Conservation (phyloP, 23 red algal genomes). For the Porphyridium purpureum region DNA sequence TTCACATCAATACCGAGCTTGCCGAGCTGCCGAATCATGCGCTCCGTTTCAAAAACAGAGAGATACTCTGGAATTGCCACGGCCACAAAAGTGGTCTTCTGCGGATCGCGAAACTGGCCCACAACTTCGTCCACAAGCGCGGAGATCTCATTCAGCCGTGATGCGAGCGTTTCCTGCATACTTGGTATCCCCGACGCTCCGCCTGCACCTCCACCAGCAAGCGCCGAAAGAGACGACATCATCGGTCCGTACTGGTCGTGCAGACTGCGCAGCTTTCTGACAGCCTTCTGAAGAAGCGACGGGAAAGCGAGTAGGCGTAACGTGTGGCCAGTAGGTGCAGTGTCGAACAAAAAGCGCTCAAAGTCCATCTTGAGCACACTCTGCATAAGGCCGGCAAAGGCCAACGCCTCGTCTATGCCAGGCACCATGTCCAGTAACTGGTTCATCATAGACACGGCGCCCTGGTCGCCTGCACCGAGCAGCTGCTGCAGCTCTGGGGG, state of each 20-base stretch:
- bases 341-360: constrained; percentile 84
- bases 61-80: constrained; percentile 98
- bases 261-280: constrained; percentile 38
- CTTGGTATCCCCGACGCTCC: too few relatives aligned
- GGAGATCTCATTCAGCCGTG: constrained; percentile 13
- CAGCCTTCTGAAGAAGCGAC: constrained; percentile 49
- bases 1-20: constrained; percentile 61
- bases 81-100: constrained; percentile 72
- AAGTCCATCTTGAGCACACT: constrained; percentile 73
- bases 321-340: constrained; percentile 92
- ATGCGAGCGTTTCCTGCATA: background rate
- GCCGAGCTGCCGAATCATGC: constrained; percentile 70
- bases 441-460: too few relatives aligned
- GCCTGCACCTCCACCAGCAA: background rate
- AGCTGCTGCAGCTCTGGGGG: too few relatives aligned
- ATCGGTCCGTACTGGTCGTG: constrained; percentile 63
- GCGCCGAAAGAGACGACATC: constrained; percentile 3
- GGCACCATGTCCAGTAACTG: constrained; percentile 43
- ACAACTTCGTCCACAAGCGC: constrained; percentile 45
- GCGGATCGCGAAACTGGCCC: constrained; percentile 41
- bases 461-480: too few relatives aligned
- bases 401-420: constrained; percentile 95
- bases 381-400: constrained; percentile 80
- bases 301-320: constrained; percentile 84
- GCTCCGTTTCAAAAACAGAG: constrained; percentile 93